Evolutionary conservation across 2,329 filamentous ascomycete genomes (phyloP).

Genomic region (Pseudocercospora fuligena): DNA sequence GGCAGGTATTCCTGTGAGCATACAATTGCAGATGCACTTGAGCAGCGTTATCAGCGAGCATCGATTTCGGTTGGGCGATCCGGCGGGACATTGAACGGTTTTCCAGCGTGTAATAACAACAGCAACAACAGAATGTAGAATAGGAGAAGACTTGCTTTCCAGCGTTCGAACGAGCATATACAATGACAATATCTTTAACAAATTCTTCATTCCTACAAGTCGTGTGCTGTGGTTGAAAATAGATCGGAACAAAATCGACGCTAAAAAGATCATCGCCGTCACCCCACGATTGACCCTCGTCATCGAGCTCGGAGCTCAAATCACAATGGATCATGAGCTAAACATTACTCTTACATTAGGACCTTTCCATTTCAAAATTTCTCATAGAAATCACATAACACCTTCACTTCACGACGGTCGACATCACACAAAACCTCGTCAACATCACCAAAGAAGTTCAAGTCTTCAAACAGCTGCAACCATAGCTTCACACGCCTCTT

Average conservation of each 20-base stretch:
- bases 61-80: constrained; percentile 7
- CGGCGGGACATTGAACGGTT: constrained; percentile 13
- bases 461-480: constrained; percentile 28
- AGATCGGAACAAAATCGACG: constrained; percentile 2
- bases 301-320: constrained; percentile 16
- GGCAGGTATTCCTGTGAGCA: not conserved
- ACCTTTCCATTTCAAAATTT: constrained; percentile 19
- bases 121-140: constrained; percentile 11
- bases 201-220: not conserved
- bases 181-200: not conserved
- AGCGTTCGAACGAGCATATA: not conserved
- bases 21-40: not conserved
- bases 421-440: not conserved
- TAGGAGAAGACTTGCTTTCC: not conserved
- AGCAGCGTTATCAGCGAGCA: constrained; percentile 7
- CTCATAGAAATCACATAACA: constrained; percentile 8
- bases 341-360: constrained; percentile 21
- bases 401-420: constrained; percentile 9
- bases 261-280: not conserved
- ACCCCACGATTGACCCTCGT: constrained; percentile 15
- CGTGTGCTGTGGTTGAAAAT: not conserved
- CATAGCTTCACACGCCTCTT: constrained; percentile 38
- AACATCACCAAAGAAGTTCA: not conserved
- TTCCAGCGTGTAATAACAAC: constrained; percentile 16
- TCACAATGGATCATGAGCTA: constrained; percentile 21